A percentile compares a stretch with the other conserved stretches of the same genome.
Evolutionary conservation across 73 alveolate genomes (phyloP).

Genomic region (Symbiodinium pilosum): DNA sequence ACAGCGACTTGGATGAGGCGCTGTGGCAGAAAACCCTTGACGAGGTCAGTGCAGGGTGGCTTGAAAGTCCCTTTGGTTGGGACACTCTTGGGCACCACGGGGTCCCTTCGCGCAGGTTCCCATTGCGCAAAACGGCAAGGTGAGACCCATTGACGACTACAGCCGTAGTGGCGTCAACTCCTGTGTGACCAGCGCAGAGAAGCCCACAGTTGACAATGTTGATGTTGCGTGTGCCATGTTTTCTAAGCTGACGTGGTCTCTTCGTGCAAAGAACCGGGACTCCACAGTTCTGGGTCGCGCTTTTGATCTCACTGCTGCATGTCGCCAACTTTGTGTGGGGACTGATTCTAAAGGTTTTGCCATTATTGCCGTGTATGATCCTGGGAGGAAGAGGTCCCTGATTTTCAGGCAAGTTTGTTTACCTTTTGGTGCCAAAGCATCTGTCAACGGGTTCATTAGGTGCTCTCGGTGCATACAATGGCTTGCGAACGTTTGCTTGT

Average conservation of each 20-base stretch:
- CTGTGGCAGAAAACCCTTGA: neutral
- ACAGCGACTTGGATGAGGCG: neutral
- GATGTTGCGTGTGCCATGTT: neutral
- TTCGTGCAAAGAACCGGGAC: neutral
- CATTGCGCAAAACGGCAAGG: neutral
- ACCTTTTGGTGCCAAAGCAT: neutral
- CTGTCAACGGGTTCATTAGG: slow-evolving; percentile 17
- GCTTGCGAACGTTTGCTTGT: neutral
- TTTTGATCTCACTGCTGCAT: neutral
- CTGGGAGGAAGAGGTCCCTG: neutral
- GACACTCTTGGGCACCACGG: neutral
- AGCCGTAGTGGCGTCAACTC: neutral
- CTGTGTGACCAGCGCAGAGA: neutral
- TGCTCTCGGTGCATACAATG: slow-evolving; percentile 31
- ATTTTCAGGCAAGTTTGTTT: neutral
- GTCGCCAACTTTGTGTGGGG: neutral
- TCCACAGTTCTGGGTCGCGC: neutral
- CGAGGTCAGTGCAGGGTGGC: neutral
- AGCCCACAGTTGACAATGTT: neutral
- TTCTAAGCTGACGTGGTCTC: neutral
- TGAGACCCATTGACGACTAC: slow-evolving; percentile 19
- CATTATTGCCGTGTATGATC: neutral
- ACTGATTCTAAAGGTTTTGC: neutral
- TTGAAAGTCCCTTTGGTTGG: neutral
- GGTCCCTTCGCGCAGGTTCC: neutral